A percentile compares a stretch with the other conserved stretches of the same genome.
phyloP scores from a whole-genome alignment of 768 basidiomycete genomes.

The Termitomyces sp. region DNA sequence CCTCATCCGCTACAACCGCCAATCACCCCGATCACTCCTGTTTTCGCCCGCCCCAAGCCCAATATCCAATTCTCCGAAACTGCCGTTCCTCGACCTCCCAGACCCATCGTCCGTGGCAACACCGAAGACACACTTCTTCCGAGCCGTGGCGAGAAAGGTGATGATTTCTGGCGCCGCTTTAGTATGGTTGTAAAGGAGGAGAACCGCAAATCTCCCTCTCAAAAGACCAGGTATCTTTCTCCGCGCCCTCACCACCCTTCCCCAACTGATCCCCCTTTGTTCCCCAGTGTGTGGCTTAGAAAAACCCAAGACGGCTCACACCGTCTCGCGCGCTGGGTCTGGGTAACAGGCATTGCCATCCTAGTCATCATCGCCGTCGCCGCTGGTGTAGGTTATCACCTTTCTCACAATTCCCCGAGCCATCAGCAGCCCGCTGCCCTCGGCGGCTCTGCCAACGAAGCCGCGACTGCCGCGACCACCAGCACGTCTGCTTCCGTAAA shows the following conservation, averaged over 20 bases:
- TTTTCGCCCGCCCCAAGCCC: slow-evolving; percentile 61
- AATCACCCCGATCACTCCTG: slow-evolving; percentile 74
- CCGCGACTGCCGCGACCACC: slow-evolving; percentile 18
- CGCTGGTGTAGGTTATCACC: slow-evolving; percentile 56
- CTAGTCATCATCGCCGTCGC: slow-evolving; percentile 51
- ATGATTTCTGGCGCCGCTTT: slow-evolving; percentile 86
- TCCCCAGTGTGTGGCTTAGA: slow-evolving; percentile 52
- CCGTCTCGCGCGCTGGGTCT: slow-evolving; percentile 65
- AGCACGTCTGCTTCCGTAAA: slow-evolving; percentile 4
- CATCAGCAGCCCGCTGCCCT: slow-evolving; percentile 56
- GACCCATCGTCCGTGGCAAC: slow-evolving; percentile 64
- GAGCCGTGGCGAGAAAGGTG: slow-evolving; percentile 66
- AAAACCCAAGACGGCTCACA: slow-evolving; percentile 54
- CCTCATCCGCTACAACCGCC: slow-evolving; percentile 79
- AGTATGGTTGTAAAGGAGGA: slow-evolving; percentile 79
- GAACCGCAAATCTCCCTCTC: slow-evolving; percentile 29
- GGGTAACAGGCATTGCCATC: slow-evolving; percentile 60
- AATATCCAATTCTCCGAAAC: slow-evolving; percentile 43
- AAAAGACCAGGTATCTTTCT: slow-evolving; percentile 36
- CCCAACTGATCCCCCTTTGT: too few species aligned
- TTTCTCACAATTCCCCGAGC: slow-evolving; percentile 46
- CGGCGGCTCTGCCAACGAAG: slow-evolving; percentile 58
- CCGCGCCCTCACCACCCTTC: too few species aligned
- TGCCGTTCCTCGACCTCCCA: slow-evolving; percentile 25
- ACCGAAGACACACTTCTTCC: slow-evolving; percentile 67